Percentiles rank a stretch among this genome's conserved stretches.
These are phyloP conservation scores for Choiromyces venosus DNA, from an alignment of 495 filamentous ascomycete genomes.

Conservation along the genomic window DNA sequence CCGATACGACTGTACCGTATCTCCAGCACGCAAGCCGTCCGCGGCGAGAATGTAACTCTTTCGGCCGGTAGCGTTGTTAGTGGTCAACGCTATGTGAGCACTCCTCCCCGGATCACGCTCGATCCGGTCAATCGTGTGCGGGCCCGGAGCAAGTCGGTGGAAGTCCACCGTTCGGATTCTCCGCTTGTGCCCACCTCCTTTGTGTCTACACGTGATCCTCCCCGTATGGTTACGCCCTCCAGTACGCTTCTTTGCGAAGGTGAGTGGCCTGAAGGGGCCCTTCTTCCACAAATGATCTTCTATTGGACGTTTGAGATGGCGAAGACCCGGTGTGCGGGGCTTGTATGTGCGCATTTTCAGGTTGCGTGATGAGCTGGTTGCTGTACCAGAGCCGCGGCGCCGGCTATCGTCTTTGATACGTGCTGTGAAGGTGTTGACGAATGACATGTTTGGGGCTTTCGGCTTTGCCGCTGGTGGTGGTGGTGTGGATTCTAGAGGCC, in stretches of 20 bases:
- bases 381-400: not conserved
- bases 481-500: not conserved
- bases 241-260: conserved; percentile 83
- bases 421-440: not conserved
- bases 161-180: conserved; percentile 90
- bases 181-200: conserved; percentile 82
- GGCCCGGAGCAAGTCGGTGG: conserved; percentile 64
- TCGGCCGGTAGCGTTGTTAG: conserved; percentile 57
- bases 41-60: conserved; percentile 89
- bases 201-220: conserved; percentile 78
- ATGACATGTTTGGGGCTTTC: not conserved
- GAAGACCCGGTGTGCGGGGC: conserved; percentile 86
- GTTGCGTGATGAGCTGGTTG: conserved; percentile 19
- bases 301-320: conserved; percentile 83
- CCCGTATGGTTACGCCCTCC: conserved; percentile 89
- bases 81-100: conserved; percentile 86
- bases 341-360: conserved; percentile 75
- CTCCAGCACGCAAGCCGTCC: conserved; percentile 86
- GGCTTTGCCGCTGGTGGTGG: not conserved
- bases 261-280: conserved; percentile 72
- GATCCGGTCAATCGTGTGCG: conserved; percentile 83
- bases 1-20: conserved; percentile 84
- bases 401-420: not conserved
- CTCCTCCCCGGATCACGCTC: conserved; percentile 91
- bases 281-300: conserved; percentile 97